phyloP scores from a whole-genome alignment of 1,284 basidiomycete genomes.

The Cryptococcus sp. region DNA sequence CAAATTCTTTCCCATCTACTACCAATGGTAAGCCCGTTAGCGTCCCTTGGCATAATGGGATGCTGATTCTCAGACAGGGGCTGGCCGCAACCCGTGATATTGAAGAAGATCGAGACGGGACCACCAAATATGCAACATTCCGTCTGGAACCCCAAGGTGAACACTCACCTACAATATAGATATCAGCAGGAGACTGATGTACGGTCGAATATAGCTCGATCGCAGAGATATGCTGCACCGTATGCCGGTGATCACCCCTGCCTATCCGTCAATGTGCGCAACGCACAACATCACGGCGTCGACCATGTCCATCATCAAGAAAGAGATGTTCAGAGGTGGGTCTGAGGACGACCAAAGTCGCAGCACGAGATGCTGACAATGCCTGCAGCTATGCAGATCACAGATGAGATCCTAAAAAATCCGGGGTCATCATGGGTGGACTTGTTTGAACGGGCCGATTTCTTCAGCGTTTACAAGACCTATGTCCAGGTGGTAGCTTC shows the following conservation, averaged over 20 bases:
- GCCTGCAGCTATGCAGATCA: conserved; percentile 76
- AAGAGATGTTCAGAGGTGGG: conserved; percentile 89
- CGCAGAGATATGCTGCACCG: conserved; percentile 89
- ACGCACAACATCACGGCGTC: conserved; percentile 97
- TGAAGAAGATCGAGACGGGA: conserved; percentile 95
- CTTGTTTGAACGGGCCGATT: conserved; percentile 91
- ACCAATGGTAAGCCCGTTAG: conserved; percentile 72
- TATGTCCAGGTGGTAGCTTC: conserved; percentile 98
- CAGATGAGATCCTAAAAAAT: conserved; percentile 77
- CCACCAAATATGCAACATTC: conserved; percentile 75
- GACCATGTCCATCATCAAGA: conserved; percentile 94
- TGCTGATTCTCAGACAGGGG: conserved; percentile 61
- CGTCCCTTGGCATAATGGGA: background rate
- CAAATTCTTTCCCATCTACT: conserved; percentile 95
- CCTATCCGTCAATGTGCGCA: conserved; percentile 99
- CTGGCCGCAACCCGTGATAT: conserved; percentile 95
- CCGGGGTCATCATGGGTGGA: conserved; percentile 81
- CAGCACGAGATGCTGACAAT: background rate
- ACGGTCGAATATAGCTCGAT: conserved; percentile 65
- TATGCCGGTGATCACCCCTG: conserved; percentile 99
- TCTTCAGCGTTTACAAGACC: conserved; percentile 95
- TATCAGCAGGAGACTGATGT: background rate
- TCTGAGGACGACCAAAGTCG: background rate
- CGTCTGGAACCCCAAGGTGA: conserved; percentile 96
- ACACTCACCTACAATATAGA: conserved; percentile 8